Percentiles rank a stretch among this genome's conserved stretches.
These are phyloP conservation scores for Pseudopyrenochaeta lycopersici DNA, from an alignment of 2,329 filamentous ascomycete genomes.

Conservation along the genomic window DNA sequence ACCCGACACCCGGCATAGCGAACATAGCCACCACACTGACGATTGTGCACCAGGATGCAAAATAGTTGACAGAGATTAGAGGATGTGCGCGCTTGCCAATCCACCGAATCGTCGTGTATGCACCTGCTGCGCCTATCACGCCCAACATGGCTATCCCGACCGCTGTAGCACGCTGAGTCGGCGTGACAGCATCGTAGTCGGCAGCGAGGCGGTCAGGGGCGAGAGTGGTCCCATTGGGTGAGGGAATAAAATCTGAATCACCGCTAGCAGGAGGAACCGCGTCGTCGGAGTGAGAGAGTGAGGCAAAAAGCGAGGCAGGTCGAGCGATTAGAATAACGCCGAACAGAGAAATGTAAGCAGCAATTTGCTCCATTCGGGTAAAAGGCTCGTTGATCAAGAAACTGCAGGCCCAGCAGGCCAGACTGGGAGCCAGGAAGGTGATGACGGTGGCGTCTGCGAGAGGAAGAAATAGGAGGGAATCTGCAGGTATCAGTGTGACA, in stretches of 20 bases:
- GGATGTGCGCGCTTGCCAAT: conserved; percentile 84
- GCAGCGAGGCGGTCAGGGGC: conserved; percentile 35
- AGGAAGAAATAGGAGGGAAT: conserved; percentile 78
- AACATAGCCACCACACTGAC: conserved; percentile 71
- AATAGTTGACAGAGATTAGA: conserved; percentile 87
- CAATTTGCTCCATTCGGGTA: conserved; percentile 78
- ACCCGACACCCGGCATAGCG: conserved; percentile 63
- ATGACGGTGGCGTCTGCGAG: conserved; percentile 89
- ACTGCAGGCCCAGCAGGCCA: conserved; percentile 83
- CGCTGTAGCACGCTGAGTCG: conserved; percentile 73
- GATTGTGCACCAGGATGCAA: conserved; percentile 74
- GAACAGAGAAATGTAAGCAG: conserved; percentile 75
- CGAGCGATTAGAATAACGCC: conserved; percentile 87
- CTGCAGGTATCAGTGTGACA: conserved; percentile 38
- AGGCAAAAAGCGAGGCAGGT: conserved; percentile 67
- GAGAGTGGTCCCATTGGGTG: conserved; percentile 38
- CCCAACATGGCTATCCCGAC: conserved; percentile 78
- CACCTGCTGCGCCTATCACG: conserved; percentile 77
- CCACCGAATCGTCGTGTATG: conserved; percentile 78
- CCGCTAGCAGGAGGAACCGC: conserved; percentile 44
- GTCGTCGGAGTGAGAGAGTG: conserved; percentile 30
- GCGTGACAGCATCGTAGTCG: conserved; percentile 59
- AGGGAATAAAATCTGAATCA: conserved; percentile 38
- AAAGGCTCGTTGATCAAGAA: conserved; percentile 80
- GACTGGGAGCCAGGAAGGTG: conserved; percentile 82